Conservation (phyloP, 2,329 filamentous ascomycete genomes). For the Neurospora crassa region DNA sequence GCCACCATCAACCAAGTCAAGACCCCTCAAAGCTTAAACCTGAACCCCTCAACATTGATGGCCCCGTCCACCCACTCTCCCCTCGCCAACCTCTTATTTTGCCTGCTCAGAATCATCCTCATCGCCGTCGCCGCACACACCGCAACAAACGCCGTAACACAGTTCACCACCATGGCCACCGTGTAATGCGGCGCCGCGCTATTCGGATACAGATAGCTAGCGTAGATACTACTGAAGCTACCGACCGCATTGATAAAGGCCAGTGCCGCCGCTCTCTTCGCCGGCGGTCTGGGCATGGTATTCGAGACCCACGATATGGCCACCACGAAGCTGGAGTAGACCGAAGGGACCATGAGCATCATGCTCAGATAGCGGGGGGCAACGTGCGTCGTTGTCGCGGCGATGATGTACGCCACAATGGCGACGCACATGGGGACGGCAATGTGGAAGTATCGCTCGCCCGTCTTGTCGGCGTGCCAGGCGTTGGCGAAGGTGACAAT, state of each 20-base stretch:
- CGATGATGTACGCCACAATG: conserved; percentile 57
- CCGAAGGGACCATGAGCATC: conserved; percentile 59
- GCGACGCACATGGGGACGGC: conserved; percentile 51
- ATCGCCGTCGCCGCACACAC: conserved; percentile 54
- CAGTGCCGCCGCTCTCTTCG: conserved; percentile 60
- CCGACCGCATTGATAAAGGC: conserved; percentile 68
- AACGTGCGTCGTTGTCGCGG: conserved; percentile 48
- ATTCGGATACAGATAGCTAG: conserved; percentile 56
- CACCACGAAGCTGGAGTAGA: conserved; percentile 60
- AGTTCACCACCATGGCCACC: conserved; percentile 60
- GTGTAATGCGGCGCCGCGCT: conserved; percentile 32
- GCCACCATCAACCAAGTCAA: background rate
- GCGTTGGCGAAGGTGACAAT: conserved; percentile 56
- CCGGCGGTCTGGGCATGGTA: conserved; percentile 63
- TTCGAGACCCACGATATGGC: conserved; percentile 67
- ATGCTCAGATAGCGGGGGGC: conserved; percentile 60
- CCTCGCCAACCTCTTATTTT: conserved; percentile 62
- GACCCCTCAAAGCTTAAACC: conserved; percentile 43
- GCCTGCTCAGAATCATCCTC: conserved; percentile 49
- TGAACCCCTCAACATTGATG: conserved; percentile 54
- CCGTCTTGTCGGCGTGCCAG: conserved; percentile 61
- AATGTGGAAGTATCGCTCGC: conserved; percentile 63
- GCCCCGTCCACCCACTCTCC: conserved; percentile 48
- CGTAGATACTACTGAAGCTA: conserved; percentile 62
- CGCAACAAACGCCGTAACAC: conserved; percentile 52